Evolutionary conservation across 2,329 filamentous ascomycete genomes (phyloP).

Genomic region (Thelonectria discophora): DNA sequence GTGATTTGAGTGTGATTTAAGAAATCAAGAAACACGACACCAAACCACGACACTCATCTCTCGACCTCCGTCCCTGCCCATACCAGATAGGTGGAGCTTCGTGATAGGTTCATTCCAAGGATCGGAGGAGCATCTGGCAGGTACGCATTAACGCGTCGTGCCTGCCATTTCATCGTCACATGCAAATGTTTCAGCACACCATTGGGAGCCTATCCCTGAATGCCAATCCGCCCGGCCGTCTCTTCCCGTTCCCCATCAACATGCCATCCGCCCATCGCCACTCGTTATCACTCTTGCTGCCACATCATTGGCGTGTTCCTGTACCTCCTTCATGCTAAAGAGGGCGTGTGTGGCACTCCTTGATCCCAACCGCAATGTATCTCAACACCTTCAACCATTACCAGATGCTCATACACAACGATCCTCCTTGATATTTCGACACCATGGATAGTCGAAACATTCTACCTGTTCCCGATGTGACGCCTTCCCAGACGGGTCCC

Average conservation of each 20-base stretch:
- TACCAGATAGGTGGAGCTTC: background rate
- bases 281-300: conserved; percentile 34
- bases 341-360: conserved; percentile 1
- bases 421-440: conserved; percentile 23
- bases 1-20: background rate
- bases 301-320: conserved; percentile 33
- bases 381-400: conserved; percentile 9
- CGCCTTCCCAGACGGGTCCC: conserved; percentile 40
- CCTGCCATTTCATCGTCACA: conserved; percentile 33
- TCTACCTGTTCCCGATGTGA: conserved; percentile 26
- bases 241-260: conserved; percentile 20
- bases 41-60: background rate
- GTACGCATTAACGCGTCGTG: conserved; percentile 21
- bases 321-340: background rate
- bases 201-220: conserved; percentile 26
- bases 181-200: conserved; percentile 37
- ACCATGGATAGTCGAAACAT: conserved; percentile 35
- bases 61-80: background rate
- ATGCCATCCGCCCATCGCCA: conserved; percentile 35
- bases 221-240: background rate
- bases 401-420: conserved; percentile 9
- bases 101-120: conserved; percentile 14
- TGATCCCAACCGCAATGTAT: background rate
- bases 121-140: conserved; percentile 13
- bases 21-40: background rate